Evolutionary conservation across 2,329 filamentous ascomycete genomes (phyloP).

Genomic region (Colletotrichum lindemuthianum): DNA sequence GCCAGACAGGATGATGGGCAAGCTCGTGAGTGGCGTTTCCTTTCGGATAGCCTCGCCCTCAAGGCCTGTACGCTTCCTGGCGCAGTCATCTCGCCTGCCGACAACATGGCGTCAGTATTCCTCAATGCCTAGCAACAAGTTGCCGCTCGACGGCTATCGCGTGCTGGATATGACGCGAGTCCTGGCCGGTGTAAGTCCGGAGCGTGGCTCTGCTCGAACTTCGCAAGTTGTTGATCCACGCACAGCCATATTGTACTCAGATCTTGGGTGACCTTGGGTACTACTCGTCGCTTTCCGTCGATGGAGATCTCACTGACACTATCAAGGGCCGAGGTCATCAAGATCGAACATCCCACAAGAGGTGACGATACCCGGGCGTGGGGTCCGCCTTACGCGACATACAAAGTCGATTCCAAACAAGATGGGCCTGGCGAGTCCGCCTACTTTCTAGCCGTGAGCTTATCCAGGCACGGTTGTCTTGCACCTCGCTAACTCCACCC

Average conservation of each 20-base stretch:
- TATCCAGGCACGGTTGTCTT: neutral
- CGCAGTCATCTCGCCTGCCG: neutral
- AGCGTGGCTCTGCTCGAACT: neutral
- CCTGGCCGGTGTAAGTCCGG: conserved; percentile 80
- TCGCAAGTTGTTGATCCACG: neutral
- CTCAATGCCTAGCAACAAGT: conserved; percentile 42
- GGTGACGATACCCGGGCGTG: conserved; percentile 96
- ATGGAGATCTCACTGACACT: conserved; percentile 40
- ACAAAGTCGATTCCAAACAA: conserved; percentile 67
- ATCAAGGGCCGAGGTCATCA: conserved; percentile 90
- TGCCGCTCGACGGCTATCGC: conserved; percentile 84
- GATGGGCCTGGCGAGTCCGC: conserved; percentile 89
- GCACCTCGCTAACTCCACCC: neutral
- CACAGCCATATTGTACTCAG: conserved; percentile 94
- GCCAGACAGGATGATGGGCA: conserved; percentile 1
- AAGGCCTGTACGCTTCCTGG: neutral
- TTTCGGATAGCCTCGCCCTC: conserved; percentile 1
- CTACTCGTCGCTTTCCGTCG: conserved; percentile 43
- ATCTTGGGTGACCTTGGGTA: conserved; percentile 97
- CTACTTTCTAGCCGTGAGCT: conserved; percentile 85
- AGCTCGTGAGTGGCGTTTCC: neutral
- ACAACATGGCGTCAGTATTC: conserved; percentile 43
- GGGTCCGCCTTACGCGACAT: conserved; percentile 93
- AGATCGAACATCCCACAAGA: conserved; percentile 90
- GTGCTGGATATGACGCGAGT: conserved; percentile 98